Evolutionary conservation across 2,329 filamentous ascomycete genomes (phyloP), one percentile per base, ranked within the genome.

Genomic region (Didymella segeticola): DNA sequence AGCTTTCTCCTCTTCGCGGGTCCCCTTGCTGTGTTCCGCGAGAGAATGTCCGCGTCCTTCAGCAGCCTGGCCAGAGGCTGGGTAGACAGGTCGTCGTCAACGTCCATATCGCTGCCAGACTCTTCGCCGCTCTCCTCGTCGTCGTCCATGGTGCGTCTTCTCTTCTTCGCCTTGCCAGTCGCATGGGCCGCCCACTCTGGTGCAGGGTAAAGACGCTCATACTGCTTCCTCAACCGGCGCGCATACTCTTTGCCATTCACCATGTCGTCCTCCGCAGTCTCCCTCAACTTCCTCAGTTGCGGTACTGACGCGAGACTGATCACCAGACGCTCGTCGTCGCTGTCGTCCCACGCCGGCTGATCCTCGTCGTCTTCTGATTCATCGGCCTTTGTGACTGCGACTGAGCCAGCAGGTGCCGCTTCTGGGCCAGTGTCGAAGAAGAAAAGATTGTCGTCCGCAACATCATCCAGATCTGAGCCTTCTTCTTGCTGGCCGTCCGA

Each of bases 211-310:
- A 89, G 74, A 45, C 83, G 77, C 68, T 86, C 79, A 58, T 85
- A 96, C 71, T 97, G 93, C 68, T 88, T 86, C 54, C 93, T 86
- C 66, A 99, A 77, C 60, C 95, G 82, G 66, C 83, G 84, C 50
- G 87, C 85, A 75, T 99, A 99, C 73, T 97, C 93, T 57, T 86
- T 87, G 41, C 95, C 95, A 63, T 80, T 91, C 59, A 99, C 85
- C 10, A 96, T 72, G 72, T 99, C 95, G 68, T 99, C 95, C 1
- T 84, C 85, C 69, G 93, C 91, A 2, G 86, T 88, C 43, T 87
- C 80, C 57, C 95, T 85, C 58, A 99, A 80, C 75, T 98, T 98
- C 62, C 93, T 86, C 70, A 97, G 75, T 60, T 90, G 84, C 41
- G 86, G 84, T 37, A 88, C 86, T 22, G 86, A 84, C 3, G 91